A percentile compares a stretch with the other conserved stretches of the same genome.
phyloP scores from a whole-genome alignment of 768 basidiomycete genomes.

The Phylloporus sp. region DNA sequence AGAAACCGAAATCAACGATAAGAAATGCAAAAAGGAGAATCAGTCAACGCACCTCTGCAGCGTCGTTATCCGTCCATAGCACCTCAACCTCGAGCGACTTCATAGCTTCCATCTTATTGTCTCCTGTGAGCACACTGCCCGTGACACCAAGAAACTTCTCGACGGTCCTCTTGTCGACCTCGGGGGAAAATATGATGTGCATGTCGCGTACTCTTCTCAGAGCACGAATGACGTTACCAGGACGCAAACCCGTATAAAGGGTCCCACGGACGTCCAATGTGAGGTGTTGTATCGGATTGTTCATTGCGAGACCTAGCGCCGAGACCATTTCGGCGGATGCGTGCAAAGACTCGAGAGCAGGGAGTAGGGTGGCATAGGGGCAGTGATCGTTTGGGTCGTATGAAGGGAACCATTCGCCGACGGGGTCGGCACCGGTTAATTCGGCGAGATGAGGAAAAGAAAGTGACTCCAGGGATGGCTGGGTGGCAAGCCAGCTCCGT shows the following conservation, averaged over 20 bases:
- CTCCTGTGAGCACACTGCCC: slow-evolving; percentile 20
- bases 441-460: slow-evolving; percentile 26
- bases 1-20: background rate
- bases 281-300: slow-evolving; percentile 18
- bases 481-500: slow-evolving; percentile 22
- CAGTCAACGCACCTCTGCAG: slow-evolving; percentile 22
- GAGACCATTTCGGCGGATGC: slow-evolving; percentile 26
- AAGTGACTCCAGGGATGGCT: slow-evolving; percentile 24
- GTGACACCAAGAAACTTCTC: slow-evolving; percentile 29
- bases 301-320: slow-evolving; percentile 15
- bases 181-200: slow-evolving; percentile 28
- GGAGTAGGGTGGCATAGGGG: slow-evolving; percentile 13
- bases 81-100: slow-evolving; percentile 28
- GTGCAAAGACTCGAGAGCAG: slow-evolving; percentile 23
- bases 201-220: slow-evolving; percentile 27
- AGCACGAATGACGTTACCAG: slow-evolving; percentile 24
- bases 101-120: slow-evolving; percentile 9
- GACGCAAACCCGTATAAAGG: slow-evolving; percentile 28
- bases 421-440: background rate
- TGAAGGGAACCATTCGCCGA: slow-evolving; percentile 10
- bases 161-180: slow-evolving; percentile 31
- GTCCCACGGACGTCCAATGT: slow-evolving; percentile 26
- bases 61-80: slow-evolving; percentile 24
- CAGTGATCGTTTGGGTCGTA: background rate
- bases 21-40: background rate